These are phyloP conservation scores for Athelia sp. DNA, from an alignment of 1,284 basidiomycete genomes.

Conservation along the genomic window DNA sequence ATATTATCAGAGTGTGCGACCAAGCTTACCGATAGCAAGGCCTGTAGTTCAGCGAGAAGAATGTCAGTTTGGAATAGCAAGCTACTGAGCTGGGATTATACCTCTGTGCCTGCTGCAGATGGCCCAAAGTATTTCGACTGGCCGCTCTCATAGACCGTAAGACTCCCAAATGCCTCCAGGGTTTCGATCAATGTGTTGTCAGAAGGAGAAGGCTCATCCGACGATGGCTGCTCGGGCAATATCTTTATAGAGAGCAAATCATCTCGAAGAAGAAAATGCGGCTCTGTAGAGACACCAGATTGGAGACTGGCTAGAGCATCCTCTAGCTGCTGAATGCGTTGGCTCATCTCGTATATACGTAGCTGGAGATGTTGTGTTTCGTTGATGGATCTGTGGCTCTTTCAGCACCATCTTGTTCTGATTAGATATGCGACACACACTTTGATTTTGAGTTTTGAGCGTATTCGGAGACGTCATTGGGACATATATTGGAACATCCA, in stretches of 20 bases:
- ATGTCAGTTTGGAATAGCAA: no score
- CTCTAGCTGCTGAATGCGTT: slow-evolving; percentile 67
- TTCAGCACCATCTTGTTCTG: not conserved
- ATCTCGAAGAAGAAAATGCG: slow-evolving; percentile 59
- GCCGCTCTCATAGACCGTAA: slow-evolving; percentile 51
- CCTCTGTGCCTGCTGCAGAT: slow-evolving; percentile 46
- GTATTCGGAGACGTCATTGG: slow-evolving; percentile 52
- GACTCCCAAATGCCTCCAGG: slow-evolving; percentile 48
- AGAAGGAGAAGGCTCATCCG: slow-evolving; percentile 15
- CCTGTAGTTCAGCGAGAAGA: slow-evolving; percentile 15
- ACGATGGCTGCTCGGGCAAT: slow-evolving; percentile 30
- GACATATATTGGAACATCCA: slow-evolving; percentile 47
- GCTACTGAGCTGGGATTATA: no score
- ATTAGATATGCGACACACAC: slow-evolving; percentile 20
- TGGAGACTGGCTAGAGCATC: slow-evolving; percentile 64
- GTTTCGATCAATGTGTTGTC: slow-evolving; percentile 18
- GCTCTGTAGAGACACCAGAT: slow-evolving; percentile 50
- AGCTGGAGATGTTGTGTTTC: slow-evolving; percentile 66
- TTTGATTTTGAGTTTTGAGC: slow-evolving; percentile 58
- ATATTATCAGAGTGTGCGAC: not conserved
- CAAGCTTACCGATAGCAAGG: slow-evolving; percentile 8
- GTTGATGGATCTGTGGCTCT: slow-evolving; percentile 49
- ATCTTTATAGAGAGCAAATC: slow-evolving; percentile 61
- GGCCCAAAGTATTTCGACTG: slow-evolving; percentile 60
- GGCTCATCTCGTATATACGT: slow-evolving; percentile 68